Evolutionary conservation across 2,329 filamentous ascomycete species (phyloP), one percentile per base, ranked within the genome.

Genomic region (Arthrinium phaeospermum): DNA sequence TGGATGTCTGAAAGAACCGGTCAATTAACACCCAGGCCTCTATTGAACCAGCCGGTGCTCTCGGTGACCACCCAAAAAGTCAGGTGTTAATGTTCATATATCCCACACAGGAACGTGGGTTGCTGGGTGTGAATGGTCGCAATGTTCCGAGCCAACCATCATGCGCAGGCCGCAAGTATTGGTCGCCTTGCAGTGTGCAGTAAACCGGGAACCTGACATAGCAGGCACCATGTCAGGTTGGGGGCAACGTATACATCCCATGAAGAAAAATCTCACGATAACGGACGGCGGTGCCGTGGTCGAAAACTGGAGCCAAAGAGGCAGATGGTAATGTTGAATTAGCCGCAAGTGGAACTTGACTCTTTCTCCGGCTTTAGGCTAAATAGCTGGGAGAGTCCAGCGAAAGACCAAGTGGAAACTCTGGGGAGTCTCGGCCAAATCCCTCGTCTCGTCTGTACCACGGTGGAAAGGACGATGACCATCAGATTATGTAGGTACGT

Each of bases 301-400:
- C 22, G 7, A 64, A 41, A 64, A 64, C 57, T 24, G 57, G 57
- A 64, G 57, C 57, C 5, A n/a, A 64, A 64, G 57, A 64, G 57
- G 57, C 57, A 37, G 30, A 69, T 30, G 70, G 70, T n/a, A n/a
- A n/a, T n/a, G n/a, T 64, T 44, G 37, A 37, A 71, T 69, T 71
- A 71, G 70, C 70, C 70, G 70, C 70, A 69, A 71, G 70, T 61
- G 70, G 70, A 41, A 51, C 64, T 14, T 24, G 30, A 47, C 19
- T 27, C 27, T n/a, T 22, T n/a, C 46, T 30, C 14, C 44, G 51
- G 1, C 67, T 71, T 71, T 67, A 71, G 70, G 64, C 70, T 71
- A 69, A 71, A 71, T 69, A 49, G 46, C 70, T 14, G 34, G 34
- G 30, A 24, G 19, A 37, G 30, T 30, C 27, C 27, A 30, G 53